These are phyloP conservation scores for Coniochaeta ligniaria DNA, from an alignment of 2,329 filamentous ascomycete genomes.

Conservation along the genomic window DNA sequence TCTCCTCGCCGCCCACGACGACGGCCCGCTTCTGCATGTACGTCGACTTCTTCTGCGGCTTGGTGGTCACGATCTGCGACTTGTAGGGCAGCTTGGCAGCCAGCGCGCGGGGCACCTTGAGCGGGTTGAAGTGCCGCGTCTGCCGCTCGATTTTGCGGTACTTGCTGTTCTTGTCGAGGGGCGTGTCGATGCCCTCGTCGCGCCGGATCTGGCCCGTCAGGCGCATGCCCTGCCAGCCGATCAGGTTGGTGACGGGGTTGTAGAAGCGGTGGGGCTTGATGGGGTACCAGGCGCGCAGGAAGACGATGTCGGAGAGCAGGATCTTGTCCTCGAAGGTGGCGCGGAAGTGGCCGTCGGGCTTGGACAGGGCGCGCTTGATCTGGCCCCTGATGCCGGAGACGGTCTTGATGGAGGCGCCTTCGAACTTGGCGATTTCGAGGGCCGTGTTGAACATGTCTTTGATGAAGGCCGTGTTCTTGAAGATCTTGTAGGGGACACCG, in stretches of 20 bases:
- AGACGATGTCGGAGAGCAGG: conserved; percentile 91
- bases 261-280: conserved; percentile 94
- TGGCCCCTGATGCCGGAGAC: conserved; percentile 93
- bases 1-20: conserved; percentile 79
- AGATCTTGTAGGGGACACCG: conserved; percentile 91
- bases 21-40: conserved; percentile 96
- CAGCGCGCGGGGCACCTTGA: conserved; percentile 70
- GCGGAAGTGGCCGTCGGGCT: conserved; percentile 91
- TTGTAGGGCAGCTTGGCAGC: conserved; percentile 86
- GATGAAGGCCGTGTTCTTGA: conserved; percentile 98
- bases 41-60: conserved; percentile 70
- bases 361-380: conserved; percentile 90
- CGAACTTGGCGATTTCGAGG: conserved; percentile 96
- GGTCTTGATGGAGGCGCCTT: conserved; percentile 90
- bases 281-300: conserved; percentile 93
- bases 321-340: conserved; percentile 99
- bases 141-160: conserved; percentile 66
- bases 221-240: conserved; percentile 92
- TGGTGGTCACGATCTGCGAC: conserved; percentile 78
- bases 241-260: conserved; percentile 88
- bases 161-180: conserved; percentile 73
- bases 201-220: conserved; percentile 86
- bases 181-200: conserved; percentile 67
- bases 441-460: conserved; percentile 95
- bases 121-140: conserved; percentile 69